A percentile compares a stretch with the other conserved stretches of the same genome.
Evolutionary conservation across 2,329 filamentous ascomycete genomes (phyloP).

Genomic region (Ceratocystis ficicola): DNA sequence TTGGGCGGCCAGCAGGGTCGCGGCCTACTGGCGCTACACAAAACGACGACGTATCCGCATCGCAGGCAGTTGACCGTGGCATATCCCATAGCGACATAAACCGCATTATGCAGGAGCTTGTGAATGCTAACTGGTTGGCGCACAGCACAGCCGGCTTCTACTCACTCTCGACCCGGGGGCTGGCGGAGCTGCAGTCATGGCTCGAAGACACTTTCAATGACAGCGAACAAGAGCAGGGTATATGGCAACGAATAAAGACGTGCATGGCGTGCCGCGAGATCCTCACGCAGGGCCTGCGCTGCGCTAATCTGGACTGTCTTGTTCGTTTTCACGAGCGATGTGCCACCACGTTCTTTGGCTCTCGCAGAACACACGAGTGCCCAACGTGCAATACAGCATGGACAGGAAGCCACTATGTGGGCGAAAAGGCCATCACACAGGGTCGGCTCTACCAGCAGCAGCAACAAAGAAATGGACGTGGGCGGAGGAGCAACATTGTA

Average conservation of each 20-base stretch:
- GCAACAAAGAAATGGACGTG: conserved; percentile 30
- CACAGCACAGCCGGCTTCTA: conserved; percentile 61
- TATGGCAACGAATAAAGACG: conserved; percentile 65
- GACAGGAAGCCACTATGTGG: conserved; percentile 40
- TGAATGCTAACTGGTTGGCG: conserved; percentile 76
- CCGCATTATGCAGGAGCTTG: conserved; percentile 52
- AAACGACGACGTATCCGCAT: conserved; percentile 29
- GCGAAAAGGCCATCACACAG: conserved; percentile 45
- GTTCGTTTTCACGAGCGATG: conserved; percentile 68
- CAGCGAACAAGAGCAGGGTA: conserved; percentile 43
- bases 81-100: conserved; percentile 72
- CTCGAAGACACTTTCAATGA: conserved; percentile 87
- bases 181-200: conserved; percentile 79
- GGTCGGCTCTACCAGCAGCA: conserved; percentile 37
- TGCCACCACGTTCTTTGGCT: conserved; percentile 58
- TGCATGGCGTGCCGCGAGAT: conserved; percentile 85
- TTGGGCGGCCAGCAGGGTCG: conserved; percentile 42
- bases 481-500: conserved; percentile 29
- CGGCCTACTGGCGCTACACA: conserved; percentile 24
- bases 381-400: conserved; percentile 46
- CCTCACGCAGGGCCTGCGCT: conserved; percentile 72
- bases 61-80: conserved; percentile 36
- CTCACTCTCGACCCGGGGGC: conserved; percentile 58
- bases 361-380: conserved; percentile 50
- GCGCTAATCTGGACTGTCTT: conserved; percentile 53